These are phyloP conservation scores for Dendryphion nanum DNA, from an alignment of 2,329 filamentous ascomycete genomes.

Conservation along the genomic window DNA sequence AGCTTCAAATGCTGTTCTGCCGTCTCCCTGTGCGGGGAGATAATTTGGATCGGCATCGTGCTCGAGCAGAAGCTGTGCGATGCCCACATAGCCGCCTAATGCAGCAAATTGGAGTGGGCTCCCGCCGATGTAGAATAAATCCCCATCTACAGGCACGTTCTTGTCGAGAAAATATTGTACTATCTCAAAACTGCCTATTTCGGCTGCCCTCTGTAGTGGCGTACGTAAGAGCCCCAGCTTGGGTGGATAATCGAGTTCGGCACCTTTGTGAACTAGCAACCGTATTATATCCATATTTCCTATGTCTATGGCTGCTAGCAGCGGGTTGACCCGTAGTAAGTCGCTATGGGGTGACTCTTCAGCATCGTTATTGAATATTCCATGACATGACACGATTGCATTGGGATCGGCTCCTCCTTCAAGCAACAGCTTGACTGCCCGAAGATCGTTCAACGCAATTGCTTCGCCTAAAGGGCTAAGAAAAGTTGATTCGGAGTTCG, in stretches of 20 bases:
- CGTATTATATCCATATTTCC: neutral
- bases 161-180: neutral
- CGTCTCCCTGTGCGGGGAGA: neutral
- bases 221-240: neutral
- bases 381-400: too few relatives aligned
- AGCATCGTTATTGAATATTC: too few relatives aligned
- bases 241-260: neutral
- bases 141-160: neutral
- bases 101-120: constrained; percentile 3
- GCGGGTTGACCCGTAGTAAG: neutral
- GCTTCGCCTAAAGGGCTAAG: too few relatives aligned
- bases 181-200: neutral
- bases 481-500: too few relatives aligned
- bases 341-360: too few relatives aligned
- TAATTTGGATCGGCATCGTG: constrained; percentile 1
- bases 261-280: neutral
- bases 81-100: neutral
- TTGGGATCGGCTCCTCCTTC: too few relatives aligned
- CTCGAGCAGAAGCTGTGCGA: constrained; percentile 1
- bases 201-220: neutral
- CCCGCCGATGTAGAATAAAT: neutral
- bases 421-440: too few relatives aligned
- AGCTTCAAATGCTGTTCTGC: constrained; percentile 4
- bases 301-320: neutral
- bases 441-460: too few relatives aligned